Base-by-base conservation (phyloP, 306 rosid species). In the Canavalia gladiata region DNA sequence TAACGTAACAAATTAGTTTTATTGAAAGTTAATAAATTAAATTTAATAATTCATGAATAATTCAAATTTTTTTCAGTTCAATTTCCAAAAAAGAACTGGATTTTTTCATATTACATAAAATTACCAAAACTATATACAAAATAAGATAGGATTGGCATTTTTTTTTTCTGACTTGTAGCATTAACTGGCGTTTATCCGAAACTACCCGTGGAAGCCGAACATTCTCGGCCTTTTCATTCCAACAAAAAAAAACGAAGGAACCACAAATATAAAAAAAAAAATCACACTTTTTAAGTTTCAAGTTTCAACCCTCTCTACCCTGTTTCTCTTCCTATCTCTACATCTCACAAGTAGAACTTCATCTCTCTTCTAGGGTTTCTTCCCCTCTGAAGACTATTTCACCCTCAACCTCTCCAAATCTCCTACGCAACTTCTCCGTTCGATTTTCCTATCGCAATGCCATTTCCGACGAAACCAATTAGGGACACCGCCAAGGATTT, bases 381-480 rank as follows among this genome's bases (percentile, higher is more conserved):
- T 68, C 33, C 58, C 6, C 72, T 1, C 47, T 69, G 3, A n/a
- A 3, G 42, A 80, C 51, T 6, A 1, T 57, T 18, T 12, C 59
- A 7, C 33, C 45, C 6, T 35, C 25, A 18, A 18, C 25, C 45
- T 13, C 25, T 33, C 28, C 57, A 1, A 39, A 8, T 0, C 6
- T 8, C 35, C 7, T 0, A 2, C 10, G 2, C 29, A 1, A 18
- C 25, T 18, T n/a, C 62, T 43, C 46, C n/a, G 25, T 9, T 49
- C 29, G 28, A 5, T 8, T 8, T 13, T 56, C 13, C 76, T 58
- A 59, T 82, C 30, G n/a, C 83, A 87, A 91, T 94, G 98, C 93
- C 94, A 85, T 89, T 89, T 64, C 90, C 91, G 49, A 28, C 64
- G 56, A 91, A 85, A 79, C 65, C 88, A 57, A 83, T 30, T 74